Conservation (phyloP, 768 basidiomycete species). For the Lactifluus rugatus region DNA sequence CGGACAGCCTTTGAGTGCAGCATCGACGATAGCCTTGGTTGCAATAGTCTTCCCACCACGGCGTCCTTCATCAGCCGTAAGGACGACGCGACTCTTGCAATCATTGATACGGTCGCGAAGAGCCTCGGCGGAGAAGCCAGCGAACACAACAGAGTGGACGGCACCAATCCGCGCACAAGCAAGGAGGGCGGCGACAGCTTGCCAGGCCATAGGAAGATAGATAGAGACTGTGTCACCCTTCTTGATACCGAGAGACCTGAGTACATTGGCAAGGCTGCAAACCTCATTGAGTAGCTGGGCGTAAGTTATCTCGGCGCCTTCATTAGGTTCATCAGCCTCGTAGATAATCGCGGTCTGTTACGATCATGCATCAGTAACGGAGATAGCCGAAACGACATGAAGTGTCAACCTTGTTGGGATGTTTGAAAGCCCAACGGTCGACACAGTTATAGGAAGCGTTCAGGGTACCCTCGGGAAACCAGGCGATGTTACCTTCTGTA, state of each 20-base stretch:
- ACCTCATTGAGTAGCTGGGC: slow-evolving; percentile 85
- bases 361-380: not conserved
- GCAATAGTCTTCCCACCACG: slow-evolving; percentile 94
- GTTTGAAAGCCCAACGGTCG: slow-evolving; percentile 87
- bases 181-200: slow-evolving; percentile 92
- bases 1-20: slow-evolving; percentile 78
- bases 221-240: slow-evolving; percentile 93
- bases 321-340: slow-evolving; percentile 90
- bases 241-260: slow-evolving; percentile 81
- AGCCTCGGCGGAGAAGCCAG: slow-evolving; percentile 92
- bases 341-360: slow-evolving; percentile 88
- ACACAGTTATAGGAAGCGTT: slow-evolving; percentile 98
- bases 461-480: slow-evolving; percentile 93
- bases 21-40: slow-evolving; percentile 88
- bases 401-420: slow-evolving; percentile 61
- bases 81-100: slow-evolving; percentile 81
- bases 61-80: slow-evolving; percentile 90
- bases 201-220: slow-evolving; percentile 93
- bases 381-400: not conserved
- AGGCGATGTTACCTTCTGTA: slow-evolving; percentile 75
- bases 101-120: slow-evolving; percentile 88
- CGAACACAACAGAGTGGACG: slow-evolving; percentile 94
- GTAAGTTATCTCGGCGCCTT: slow-evolving; percentile 70
- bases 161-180: slow-evolving; percentile 97
- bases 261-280: slow-evolving; percentile 81